phyloP scores from a whole-genome alignment of 768 basidiomycete species.

The Psilocybe sp. region DNA sequence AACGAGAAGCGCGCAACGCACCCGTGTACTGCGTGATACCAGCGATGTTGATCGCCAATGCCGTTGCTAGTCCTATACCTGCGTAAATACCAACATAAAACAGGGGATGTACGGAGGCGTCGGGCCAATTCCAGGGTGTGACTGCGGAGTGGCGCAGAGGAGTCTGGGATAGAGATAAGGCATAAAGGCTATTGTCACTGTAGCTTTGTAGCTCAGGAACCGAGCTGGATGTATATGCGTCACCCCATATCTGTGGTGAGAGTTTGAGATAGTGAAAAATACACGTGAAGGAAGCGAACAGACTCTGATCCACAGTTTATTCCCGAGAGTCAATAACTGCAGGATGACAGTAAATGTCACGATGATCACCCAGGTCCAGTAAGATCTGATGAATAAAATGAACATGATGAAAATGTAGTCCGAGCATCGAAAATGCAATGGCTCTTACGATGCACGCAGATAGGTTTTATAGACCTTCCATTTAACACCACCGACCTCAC shows the following conservation, averaged over 20 bases:
- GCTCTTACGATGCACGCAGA: constrained; percentile 64
- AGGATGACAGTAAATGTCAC: constrained; percentile 43
- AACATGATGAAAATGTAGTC: too few relatives aligned
- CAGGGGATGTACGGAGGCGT: constrained; percentile 53
- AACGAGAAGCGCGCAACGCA: constrained; percentile 37
- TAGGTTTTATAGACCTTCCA: constrained; percentile 72
- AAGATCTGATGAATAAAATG: constrained; percentile 40
- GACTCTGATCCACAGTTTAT: constrained; percentile 74
- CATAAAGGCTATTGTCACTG: constrained; percentile 27
- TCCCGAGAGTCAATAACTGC: constrained; percentile 50
- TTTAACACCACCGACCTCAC: constrained; percentile 79
- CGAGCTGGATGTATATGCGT: constrained; percentile 42
- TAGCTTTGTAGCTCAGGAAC: constrained; percentile 15
- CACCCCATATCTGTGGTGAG: constrained; percentile 49
- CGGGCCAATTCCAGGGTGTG: constrained; percentile 35
- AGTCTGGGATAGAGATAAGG: constrained; percentile 37
- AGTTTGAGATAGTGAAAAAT: too few relatives aligned
- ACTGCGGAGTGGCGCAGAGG: constrained; percentile 29
- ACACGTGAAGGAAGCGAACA: too few relatives aligned
- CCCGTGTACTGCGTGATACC: constrained; percentile 54
- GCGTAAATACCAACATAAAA: constrained; percentile 66
- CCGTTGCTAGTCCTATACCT: constrained; percentile 47
- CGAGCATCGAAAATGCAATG: too few relatives aligned
- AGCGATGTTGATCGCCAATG: constrained; percentile 41
- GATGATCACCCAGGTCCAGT: constrained; percentile 64